Percentiles rank a stretch among this genome's conserved stretches.
phyloP scores from a whole-genome alignment of 2,329 filamentous ascomycete genomes.

The Penicillium occitanis region DNA sequence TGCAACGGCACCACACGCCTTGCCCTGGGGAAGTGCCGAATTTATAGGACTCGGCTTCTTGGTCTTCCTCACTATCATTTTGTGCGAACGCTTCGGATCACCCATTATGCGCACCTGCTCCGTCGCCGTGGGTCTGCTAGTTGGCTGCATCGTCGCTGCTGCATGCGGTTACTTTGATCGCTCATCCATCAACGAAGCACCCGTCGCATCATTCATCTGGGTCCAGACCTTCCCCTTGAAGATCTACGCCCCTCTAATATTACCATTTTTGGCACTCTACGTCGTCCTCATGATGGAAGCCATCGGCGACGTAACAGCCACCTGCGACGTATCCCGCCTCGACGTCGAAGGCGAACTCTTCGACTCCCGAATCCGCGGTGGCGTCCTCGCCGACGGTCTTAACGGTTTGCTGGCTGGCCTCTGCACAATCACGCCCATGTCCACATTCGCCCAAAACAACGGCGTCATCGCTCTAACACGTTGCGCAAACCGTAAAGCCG shows the following conservation, averaged over 20 bases:
- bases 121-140: constrained; percentile 63
- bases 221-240: constrained; percentile 66
- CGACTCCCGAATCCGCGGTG: constrained; percentile 68
- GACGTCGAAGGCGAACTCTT: constrained; percentile 64
- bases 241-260: constrained; percentile 65
- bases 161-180: constrained; percentile 66
- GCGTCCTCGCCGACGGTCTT: constrained; percentile 66
- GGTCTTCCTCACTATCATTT: constrained; percentile 66
- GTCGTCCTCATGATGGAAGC: constrained; percentile 68
- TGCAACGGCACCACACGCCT: constrained; percentile 58
- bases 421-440: constrained; percentile 68
- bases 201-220: constrained; percentile 68
- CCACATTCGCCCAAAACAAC: constrained; percentile 68
- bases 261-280: constrained; percentile 59
- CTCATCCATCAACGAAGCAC: constrained; percentile 59
- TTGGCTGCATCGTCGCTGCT: constrained; percentile 66
- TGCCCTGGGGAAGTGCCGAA: constrained; percentile 63
- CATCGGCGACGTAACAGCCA: constrained; percentile 67
- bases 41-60: constrained; percentile 67
- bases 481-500: constrained; percentile 67
- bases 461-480: constrained; percentile 67
- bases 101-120: constrained; percentile 70
- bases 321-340: constrained; percentile 64
- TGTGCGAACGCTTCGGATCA: constrained; percentile 67
- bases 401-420: constrained; percentile 63